These are phyloP conservation scores for Dentipellis sp. DNA, from an alignment of 768 basidiomycete species.

Conservation along the genomic window DNA sequence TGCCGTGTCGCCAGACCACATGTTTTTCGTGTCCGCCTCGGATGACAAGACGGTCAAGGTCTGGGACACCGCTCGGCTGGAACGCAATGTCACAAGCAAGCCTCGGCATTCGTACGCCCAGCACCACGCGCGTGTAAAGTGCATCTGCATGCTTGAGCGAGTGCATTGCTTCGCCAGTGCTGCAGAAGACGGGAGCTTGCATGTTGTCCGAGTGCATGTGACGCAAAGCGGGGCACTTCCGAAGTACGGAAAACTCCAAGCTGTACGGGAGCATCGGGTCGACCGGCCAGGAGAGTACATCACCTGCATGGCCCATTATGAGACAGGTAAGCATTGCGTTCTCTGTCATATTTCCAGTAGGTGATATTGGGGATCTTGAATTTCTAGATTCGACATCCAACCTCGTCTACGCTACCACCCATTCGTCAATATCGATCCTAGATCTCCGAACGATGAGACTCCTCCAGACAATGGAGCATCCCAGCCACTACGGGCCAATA, in stretches of 20 bases:
- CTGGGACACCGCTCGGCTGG: conserved; percentile 89
- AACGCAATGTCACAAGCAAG: conserved; percentile 89
- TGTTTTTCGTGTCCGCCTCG: conserved; percentile 90
- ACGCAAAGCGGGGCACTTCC: conserved; percentile 58
- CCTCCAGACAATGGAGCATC: conserved; percentile 72
- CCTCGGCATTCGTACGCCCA: conserved; percentile 39
- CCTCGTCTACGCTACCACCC: conserved; percentile 79
- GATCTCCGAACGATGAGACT: conserved; percentile 82
- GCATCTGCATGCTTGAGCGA: conserved; percentile 76
- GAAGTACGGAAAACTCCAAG: conserved; percentile 73
- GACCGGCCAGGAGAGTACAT: conserved; percentile 72
- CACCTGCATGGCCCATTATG: conserved; percentile 75
- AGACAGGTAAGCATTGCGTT: conserved; percentile 41
- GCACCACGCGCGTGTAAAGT: conserved; percentile 58
- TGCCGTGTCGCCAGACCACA: conserved; percentile 86
- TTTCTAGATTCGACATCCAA: conserved; percentile 63
- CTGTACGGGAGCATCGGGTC: conserved; percentile 73
- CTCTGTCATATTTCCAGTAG: conserved; percentile 1
- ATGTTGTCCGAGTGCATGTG: conserved; percentile 77
- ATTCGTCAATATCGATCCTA: conserved; percentile 63
- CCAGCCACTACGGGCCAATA: conserved; percentile 79
- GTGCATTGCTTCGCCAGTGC: conserved; percentile 86
- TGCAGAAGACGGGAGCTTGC: conserved; percentile 75
- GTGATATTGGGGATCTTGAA: conserved; percentile 1
- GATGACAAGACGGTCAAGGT: conserved; percentile 91